Conservation (phyloP, 176 grass and related monocot genomes). For the Musa itinerans region DNA sequence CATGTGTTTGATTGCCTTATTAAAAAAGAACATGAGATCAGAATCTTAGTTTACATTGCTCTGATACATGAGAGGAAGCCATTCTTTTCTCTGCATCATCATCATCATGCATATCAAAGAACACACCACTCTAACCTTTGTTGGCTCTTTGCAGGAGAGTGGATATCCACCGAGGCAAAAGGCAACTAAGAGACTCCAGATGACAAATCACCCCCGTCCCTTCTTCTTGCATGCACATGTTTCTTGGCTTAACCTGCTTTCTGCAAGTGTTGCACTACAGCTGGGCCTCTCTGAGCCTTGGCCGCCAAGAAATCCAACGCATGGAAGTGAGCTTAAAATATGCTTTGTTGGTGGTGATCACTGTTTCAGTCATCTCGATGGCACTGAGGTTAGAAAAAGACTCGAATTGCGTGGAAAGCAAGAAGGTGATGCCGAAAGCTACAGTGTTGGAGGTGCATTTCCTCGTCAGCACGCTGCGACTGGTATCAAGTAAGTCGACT, state of each 20-base stretch:
- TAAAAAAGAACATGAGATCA: too few relatives aligned
- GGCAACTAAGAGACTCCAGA: neutral
- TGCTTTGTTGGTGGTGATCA: neutral
- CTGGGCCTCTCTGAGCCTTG: neutral
- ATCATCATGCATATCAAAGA: neutral
- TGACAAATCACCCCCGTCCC: neutral
- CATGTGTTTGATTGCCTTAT: too few relatives aligned
- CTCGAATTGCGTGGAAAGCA: neutral
- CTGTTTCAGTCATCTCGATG: neutral
- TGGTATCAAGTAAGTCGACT: too few relatives aligned
- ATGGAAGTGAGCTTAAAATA: neutral
- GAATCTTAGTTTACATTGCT: too few relatives aligned
- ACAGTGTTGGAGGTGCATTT: neutral
- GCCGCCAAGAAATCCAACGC: neutral
- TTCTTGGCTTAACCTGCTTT: neutral
- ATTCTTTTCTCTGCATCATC: too few relatives aligned
- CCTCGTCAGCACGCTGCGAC: neutral
- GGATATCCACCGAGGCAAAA: neutral
- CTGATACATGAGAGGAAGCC: too few relatives aligned
- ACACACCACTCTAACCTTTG: neutral
- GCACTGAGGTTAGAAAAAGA: neutral
- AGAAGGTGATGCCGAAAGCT: too few relatives aligned
- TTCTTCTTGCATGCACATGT: neutral
- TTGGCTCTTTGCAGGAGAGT: neutral
- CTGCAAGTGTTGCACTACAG: neutral